Conservation (phyloP, 73 alveolate species). For the Tetrahymena thermophila region DNA sequence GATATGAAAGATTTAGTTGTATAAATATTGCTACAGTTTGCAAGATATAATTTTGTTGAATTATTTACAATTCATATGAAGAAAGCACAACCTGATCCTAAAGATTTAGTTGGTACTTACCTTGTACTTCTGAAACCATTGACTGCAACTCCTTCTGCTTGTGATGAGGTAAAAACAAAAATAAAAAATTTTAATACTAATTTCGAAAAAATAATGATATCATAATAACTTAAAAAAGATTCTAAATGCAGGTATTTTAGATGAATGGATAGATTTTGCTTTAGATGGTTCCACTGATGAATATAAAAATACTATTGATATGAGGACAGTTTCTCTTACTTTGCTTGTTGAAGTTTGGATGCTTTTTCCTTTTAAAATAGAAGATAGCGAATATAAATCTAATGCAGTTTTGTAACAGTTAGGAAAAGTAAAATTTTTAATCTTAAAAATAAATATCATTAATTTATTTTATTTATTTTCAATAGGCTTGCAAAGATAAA, state of each 20-base stretch:
- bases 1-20: constrained; percentile 59
- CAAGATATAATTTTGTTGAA: constrained; percentile 49
- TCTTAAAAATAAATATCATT: neutral
- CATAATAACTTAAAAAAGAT: constrained; percentile 40
- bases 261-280: constrained; percentile 65
- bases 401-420: constrained; percentile 43
- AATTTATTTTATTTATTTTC: neutral
- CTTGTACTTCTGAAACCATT: constrained; percentile 40
- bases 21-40: constrained; percentile 26
- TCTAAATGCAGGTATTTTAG: constrained; percentile 52
- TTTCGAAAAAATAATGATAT: constrained; percentile 4
- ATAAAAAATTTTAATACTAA: neutral
- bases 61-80: constrained; percentile 44
- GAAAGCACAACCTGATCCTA: constrained; percentile 28
- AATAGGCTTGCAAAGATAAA: constrained; percentile 64
- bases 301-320: constrained; percentile 56
- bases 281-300: constrained; percentile 68
- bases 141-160: constrained; percentile 17
- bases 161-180: constrained; percentile 1
- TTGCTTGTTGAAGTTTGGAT: constrained; percentile 69
- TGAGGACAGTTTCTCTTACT: constrained; percentile 66
- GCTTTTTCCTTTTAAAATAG: constrained; percentile 47
- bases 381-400: constrained; percentile 55
- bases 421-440: neutral
- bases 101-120: constrained; percentile 28